Evolutionary conservation across 1,284 basidiomycete genomes (phyloP).

Genomic region (Acaromyces ingoldii): DNA sequence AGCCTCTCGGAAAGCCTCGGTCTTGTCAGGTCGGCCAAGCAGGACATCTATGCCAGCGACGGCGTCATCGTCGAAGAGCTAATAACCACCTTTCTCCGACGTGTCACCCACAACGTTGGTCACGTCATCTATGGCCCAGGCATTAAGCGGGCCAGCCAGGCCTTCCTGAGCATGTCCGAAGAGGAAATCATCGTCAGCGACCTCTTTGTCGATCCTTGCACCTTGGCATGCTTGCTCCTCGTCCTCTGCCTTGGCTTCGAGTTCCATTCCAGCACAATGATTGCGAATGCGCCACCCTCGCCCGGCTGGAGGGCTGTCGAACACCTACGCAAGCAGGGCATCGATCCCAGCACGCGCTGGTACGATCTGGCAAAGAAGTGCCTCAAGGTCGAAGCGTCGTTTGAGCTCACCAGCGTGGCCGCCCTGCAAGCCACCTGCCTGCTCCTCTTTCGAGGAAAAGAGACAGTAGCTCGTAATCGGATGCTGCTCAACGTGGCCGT

Average conservation of each 20-base stretch:
- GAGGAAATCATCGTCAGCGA: conserved; percentile 22
- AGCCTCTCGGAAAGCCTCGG: background rate
- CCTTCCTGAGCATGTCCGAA: conserved; percentile 15
- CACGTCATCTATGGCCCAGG: conserved; percentile 31
- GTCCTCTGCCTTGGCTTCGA: conserved; percentile 32
- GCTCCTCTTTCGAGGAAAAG: conserved; percentile 30
- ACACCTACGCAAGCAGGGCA: conserved; percentile 23
- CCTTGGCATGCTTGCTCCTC: conserved; percentile 27
- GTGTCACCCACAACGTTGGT: conserved; percentile 25
- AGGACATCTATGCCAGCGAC: background rate
- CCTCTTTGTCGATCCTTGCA: conserved; percentile 22
- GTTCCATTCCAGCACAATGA: conserved; percentile 31
- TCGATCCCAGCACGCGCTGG: conserved; percentile 24
- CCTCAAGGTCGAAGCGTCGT: conserved; percentile 21
- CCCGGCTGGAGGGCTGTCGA: conserved; percentile 26
- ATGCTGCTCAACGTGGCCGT: conserved; percentile 34
- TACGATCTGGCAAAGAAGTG: conserved; percentile 22
- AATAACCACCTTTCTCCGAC: background rate
- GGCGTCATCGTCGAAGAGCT: conserved; percentile 5
- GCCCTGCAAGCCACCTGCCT: conserved; percentile 35
- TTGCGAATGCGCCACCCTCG: conserved; percentile 13
- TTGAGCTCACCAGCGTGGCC: conserved; percentile 18
- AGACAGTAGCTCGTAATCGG: conserved; percentile 17
- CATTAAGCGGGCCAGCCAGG: conserved; percentile 18
- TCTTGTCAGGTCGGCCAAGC: background rate